Conservation (phyloP, 1,139 yeast species). For the Yamadazyma songkhlaensis region DNA sequence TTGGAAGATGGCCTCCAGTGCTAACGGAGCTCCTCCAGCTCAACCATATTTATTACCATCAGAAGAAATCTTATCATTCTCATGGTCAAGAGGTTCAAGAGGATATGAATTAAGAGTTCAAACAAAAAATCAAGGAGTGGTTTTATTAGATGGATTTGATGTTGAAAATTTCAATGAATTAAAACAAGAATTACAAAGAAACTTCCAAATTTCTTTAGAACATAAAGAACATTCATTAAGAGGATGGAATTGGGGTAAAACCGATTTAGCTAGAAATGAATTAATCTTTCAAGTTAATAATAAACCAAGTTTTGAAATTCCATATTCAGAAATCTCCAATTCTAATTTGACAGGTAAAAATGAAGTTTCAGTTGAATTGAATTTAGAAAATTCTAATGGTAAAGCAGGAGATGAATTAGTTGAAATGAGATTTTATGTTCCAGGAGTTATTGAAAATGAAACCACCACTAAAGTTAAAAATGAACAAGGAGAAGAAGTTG, state of each 20-base stretch:
- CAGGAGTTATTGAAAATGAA: conserved; percentile 65
- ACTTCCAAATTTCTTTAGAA: conserved; percentile 71
- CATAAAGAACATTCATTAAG: conserved; percentile 86
- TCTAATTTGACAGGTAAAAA: conserved; percentile 91
- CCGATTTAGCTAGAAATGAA: conserved; percentile 91
- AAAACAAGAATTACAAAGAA: conserved; percentile 79
- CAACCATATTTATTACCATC: conserved; percentile 85
- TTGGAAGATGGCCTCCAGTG: conserved; percentile 67
- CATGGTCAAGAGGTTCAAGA: conserved; percentile 92
- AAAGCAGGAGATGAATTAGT: conserved; percentile 93
- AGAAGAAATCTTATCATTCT: conserved; percentile 74
- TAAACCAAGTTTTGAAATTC: conserved; percentile 88
- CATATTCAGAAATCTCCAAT: conserved; percentile 75
- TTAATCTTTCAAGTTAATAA: conserved; percentile 82
- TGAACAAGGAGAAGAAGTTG: conserved; percentile 39
- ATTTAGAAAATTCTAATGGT: conserved; percentile 50
- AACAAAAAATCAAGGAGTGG: conserved; percentile 84
- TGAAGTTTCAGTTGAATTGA: conserved; percentile 90
- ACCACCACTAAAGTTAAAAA: conserved; percentile 34
- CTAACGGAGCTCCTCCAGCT: conserved; percentile 31
- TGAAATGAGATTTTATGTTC: conserved; percentile 89
- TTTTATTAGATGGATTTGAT: conserved; percentile 89
- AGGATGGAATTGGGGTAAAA: conserved; percentile 99
- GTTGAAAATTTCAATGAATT: conserved; percentile 74
- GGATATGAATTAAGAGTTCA: conserved; percentile 89